A percentile compares a stretch with the other conserved stretches of the same genome.
Conservation (phyloP, 495 filamentous ascomycete genomes). For the Apiosordaria backusii region DNA sequence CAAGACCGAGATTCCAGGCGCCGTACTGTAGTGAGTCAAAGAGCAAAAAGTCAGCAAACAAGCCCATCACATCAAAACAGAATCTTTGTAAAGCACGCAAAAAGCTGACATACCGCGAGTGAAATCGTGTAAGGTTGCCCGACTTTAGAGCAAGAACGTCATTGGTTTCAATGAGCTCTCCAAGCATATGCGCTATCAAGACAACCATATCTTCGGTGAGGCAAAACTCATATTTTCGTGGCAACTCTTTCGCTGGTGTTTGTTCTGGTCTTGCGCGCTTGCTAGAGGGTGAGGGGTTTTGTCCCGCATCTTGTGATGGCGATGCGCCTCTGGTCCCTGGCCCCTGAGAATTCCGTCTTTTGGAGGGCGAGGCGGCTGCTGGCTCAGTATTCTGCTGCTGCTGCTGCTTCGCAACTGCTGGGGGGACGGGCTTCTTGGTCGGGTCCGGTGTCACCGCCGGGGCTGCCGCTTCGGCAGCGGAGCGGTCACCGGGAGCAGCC, state of each 20-base stretch:
- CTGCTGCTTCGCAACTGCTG: conserved; percentile 14
- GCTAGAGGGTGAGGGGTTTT: conserved; percentile 41
- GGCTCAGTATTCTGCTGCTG: conserved; percentile 18
- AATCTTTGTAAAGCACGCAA: neutral
- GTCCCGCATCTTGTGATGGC: conserved; percentile 19
- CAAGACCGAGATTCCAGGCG: conserved; percentile 86
- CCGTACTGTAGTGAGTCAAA: conserved; percentile 55
- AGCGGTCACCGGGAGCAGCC: conserved; percentile 23
- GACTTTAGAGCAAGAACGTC: conserved; percentile 81
- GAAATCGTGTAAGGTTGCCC: conserved; percentile 85
- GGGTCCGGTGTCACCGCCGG: conserved; percentile 12
- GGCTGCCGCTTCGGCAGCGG: conserved; percentile 19
- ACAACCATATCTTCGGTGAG: conserved; percentile 79
- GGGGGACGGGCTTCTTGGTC: conserved; percentile 11
- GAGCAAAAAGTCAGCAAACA: neutral
- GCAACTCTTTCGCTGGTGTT: conserved; percentile 61
- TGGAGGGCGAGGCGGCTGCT: conserved; percentile 39
- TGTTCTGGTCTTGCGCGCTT: conserved; percentile 48
- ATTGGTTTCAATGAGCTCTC: conserved; percentile 89
- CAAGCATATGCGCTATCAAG: conserved; percentile 90
- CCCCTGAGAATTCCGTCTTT: conserved; percentile 47
- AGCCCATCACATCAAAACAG: neutral
- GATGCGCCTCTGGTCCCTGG: conserved; percentile 42
- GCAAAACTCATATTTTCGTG: conserved; percentile 71
- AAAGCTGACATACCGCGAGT: conserved; percentile 78